Base-by-base conservation (phyloP, 2,329 filamentous ascomycete species). In the Dothiorella sarmentorum region DNA sequence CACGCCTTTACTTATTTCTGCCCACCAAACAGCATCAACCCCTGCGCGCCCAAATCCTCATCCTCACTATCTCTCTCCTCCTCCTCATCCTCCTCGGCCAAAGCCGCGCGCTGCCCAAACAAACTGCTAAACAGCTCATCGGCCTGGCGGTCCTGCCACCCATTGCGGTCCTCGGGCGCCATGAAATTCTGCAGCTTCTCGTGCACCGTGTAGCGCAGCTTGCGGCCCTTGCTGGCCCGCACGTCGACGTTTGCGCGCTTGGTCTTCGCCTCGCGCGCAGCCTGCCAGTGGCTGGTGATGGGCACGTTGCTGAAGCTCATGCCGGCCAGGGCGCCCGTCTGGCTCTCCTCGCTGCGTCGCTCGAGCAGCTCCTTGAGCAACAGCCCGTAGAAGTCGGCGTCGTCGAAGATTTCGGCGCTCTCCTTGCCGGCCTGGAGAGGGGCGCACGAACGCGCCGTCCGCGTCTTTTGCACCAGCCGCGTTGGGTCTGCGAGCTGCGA, bases 111-210 rank as follows among this genome's bases (percentile, higher is more conserved):
- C 61, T 75, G 70, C 4, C 79, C 79, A 64, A 81, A 79, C 64
- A 82, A 63, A 62, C 78, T 79, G 4, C 74, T 72, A 65, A 82
- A 82, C 61, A 82, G 66, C 63, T 81, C 79, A 63, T 94, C 90
- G 60, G 91, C 85, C 58, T 92, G 91, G 61, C 84, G 82, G 64
- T 88, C 85, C 62, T 90, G 89, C 94, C 94, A 99, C 15, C 73
- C 75, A 3, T 88, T 82, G 56, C 90, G 80, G 70, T 96, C 89
- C 71, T 97, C 91, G 0, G 91, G 87, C 10, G 92, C 92, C 91
- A 97, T 97, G 70, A 97, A 97, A 73, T 97, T 97, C 76, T 96
- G 90, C 68, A 99, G 75, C 78, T 97, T 97, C 78, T 97, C 93
- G 70, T 97, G 92, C 44, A 97, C 91, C 15, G 90, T 94, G 75